Conservation (phyloP, 1,284 basidiomycete genomes). For the Xerocomus minutiporus region DNA sequence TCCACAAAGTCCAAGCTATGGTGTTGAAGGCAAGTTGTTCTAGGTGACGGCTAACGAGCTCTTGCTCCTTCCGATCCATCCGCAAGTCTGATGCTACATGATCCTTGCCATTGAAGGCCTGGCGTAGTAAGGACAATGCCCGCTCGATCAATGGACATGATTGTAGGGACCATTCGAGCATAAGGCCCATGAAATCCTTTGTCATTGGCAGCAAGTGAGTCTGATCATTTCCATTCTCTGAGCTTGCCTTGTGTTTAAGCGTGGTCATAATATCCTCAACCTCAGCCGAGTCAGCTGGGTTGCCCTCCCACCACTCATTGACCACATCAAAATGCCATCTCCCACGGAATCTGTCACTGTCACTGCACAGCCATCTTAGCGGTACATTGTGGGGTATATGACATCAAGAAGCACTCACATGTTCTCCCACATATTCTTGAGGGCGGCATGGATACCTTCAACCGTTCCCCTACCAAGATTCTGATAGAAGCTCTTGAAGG, state of each 20-base stretch:
- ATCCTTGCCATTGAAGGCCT: no score
- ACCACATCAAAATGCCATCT: background rate
- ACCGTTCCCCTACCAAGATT: background rate
- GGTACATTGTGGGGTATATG: no score
- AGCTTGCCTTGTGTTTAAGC: slow-evolving; percentile 8
- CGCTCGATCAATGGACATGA: no score
- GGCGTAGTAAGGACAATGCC: no score
- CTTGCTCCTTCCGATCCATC: no score
- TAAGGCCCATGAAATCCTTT: slow-evolving; percentile 1
- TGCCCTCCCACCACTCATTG: background rate
- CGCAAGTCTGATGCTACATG: no score
- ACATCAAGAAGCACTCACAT: background rate
- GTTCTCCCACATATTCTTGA: slow-evolving; percentile 9
- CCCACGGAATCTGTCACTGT: background rate
- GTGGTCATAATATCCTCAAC: slow-evolving; percentile 1
- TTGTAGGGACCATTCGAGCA: no score
- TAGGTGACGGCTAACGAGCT: no score
- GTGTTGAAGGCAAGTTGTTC: no score
- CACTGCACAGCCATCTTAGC: background rate
- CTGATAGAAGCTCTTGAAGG: slow-evolving; percentile 2
- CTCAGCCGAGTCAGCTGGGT: background rate
- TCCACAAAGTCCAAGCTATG: no score
- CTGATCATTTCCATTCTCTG: background rate
- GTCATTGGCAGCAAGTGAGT: slow-evolving; percentile 6
- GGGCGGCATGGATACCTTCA: background rate